A percentile compares a stretch with the other conserved stretches of the same genome.
These are phyloP conservation scores for Pyrenophora tritici-repentis DNA, from an alignment of 2,329 filamentous ascomycete genomes.

Conservation along the genomic window DNA sequence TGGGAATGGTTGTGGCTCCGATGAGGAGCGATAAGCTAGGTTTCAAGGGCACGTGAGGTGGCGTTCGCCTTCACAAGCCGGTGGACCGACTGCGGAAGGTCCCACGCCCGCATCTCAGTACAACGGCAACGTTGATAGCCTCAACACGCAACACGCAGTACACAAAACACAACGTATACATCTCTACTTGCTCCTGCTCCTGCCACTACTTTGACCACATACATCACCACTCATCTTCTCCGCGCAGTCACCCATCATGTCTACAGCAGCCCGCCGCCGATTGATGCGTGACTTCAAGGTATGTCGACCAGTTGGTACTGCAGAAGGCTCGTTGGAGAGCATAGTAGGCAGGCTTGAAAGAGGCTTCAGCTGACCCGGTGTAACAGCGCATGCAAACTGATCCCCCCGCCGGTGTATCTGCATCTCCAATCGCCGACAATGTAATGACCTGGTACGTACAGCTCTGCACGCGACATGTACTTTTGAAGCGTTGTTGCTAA, in stretches of 20 bases:
- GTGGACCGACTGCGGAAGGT: conserved; percentile 11
- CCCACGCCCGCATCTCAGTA: conserved; percentile 12
- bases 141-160: neutral
- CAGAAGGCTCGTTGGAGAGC: conserved; percentile 2
- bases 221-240: neutral
- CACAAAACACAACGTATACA: neutral
- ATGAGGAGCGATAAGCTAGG: conserved; percentile 10
- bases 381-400: conserved; percentile 96
- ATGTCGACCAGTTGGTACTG: conserved; percentile 40
- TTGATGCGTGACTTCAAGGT: conserved; percentile 99
- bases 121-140: conserved; percentile 9
- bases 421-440: conserved; percentile 93
- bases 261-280: conserved; percentile 90
- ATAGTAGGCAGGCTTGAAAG: neutral
- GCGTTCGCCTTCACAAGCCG: conserved; percentile 18
- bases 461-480: conserved; percentile 36
- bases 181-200: neutral
- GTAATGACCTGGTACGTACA: conserved; percentile 86
- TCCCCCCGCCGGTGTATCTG: conserved; percentile 93
- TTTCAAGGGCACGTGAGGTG: conserved; percentile 18
- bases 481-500: conserved; percentile 30
- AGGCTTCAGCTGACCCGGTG: conserved; percentile 14
- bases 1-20: neutral
- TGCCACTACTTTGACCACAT: neutral
- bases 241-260: conserved; percentile 60